These are phyloP conservation scores for Russula abietina DNA, from an alignment of 768 basidiomycete genomes.

Conservation along the genomic window DNA sequence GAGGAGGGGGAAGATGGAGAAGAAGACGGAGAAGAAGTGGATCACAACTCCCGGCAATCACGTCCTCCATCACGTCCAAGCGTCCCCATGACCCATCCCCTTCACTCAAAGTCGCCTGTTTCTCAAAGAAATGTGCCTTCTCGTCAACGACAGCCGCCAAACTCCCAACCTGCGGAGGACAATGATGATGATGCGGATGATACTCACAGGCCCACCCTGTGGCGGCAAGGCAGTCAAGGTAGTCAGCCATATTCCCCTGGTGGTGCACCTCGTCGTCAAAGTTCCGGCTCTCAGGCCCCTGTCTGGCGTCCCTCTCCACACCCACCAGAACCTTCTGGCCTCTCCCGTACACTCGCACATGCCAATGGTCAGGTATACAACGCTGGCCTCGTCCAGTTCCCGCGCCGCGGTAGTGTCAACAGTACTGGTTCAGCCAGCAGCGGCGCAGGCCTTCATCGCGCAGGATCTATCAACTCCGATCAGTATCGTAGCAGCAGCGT, in stretches of 20 bases:
- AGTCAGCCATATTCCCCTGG: conserved; percentile 12
- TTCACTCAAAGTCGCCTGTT: conserved; percentile 12
- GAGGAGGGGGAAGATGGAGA: conserved; percentile 7
- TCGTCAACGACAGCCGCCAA: conserved; percentile 14
- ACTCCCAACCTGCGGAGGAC: conserved; percentile 2
- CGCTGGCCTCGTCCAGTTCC: conserved; percentile 33
- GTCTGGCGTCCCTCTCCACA: conserved; percentile 1
- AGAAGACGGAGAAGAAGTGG: conserved; percentile 3
- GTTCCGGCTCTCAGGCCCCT: conserved; percentile 6
- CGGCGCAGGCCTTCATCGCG: conserved; percentile 25
- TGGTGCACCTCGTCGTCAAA: conserved; percentile 14
- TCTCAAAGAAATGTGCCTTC: conserved; percentile 9
- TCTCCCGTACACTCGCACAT: conserved; percentile 19
- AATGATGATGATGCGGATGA: conserved; percentile 11
- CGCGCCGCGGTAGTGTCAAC: conserved; percentile 30
- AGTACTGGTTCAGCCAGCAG: conserved; percentile 17
- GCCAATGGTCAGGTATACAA: conserved; percentile 36
- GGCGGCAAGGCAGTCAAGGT: background rate
- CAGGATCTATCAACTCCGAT: conserved; percentile 15
- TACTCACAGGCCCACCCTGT: background rate
- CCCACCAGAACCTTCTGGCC: conserved; percentile 15
- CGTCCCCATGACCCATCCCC: background rate
- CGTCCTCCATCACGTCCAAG: conserved; percentile 9
- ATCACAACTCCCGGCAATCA: conserved; percentile 7
- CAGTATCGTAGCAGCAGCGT: conserved; percentile 11